Conservation (phyloP, 768 basidiomycete species). For the Hypsizygus marmoreus region DNA sequence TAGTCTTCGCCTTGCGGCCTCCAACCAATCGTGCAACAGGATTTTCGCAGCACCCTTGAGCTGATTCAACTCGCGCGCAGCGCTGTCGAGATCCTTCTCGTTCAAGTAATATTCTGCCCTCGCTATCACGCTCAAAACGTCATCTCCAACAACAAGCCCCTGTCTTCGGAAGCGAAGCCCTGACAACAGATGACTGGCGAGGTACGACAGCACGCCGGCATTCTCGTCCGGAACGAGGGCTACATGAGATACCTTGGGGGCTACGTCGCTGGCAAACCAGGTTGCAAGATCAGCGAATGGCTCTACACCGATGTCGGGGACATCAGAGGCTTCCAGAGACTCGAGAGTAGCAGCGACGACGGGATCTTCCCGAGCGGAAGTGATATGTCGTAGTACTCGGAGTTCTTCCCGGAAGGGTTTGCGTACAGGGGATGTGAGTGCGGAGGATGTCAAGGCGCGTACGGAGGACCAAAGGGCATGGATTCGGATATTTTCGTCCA, state of each 20-base stretch:
- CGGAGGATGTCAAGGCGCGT: constrained; percentile 71
- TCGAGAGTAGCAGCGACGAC: constrained; percentile 68
- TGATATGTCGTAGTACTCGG: constrained; percentile 73
- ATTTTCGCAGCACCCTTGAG: constrained; percentile 78
- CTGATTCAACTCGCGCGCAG: constrained; percentile 90
- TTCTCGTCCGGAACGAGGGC: constrained; percentile 90
- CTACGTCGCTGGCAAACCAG: constrained; percentile 88
- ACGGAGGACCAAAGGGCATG: constrained; percentile 93
- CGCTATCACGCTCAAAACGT: constrained; percentile 85
- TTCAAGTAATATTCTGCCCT: constrained; percentile 87
- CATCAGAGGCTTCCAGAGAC: constrained; percentile 66
- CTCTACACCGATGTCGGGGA: constrained; percentile 82
- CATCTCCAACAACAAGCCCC: constrained; percentile 77
- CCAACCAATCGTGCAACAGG: constrained; percentile 84
- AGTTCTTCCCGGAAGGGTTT: constrained; percentile 91
- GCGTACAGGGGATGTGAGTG: constrained; percentile 65
- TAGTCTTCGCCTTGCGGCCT: constrained; percentile 81
- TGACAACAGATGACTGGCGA: constrained; percentile 79
- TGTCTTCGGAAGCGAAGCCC: constrained; percentile 77
- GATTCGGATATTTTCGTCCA: constrained; percentile 91
- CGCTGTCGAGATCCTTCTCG: constrained; percentile 90
- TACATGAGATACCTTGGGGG: constrained; percentile 83
- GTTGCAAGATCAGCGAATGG: constrained; percentile 85
- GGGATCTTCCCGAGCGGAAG: constrained; percentile 70
- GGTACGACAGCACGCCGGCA: constrained; percentile 84